Percentiles rank a stretch among this genome's conserved stretches.
These are phyloP conservation scores for Suillus sp. DNA, from an alignment of 768 basidiomycete species.

Conservation along the genomic window DNA sequence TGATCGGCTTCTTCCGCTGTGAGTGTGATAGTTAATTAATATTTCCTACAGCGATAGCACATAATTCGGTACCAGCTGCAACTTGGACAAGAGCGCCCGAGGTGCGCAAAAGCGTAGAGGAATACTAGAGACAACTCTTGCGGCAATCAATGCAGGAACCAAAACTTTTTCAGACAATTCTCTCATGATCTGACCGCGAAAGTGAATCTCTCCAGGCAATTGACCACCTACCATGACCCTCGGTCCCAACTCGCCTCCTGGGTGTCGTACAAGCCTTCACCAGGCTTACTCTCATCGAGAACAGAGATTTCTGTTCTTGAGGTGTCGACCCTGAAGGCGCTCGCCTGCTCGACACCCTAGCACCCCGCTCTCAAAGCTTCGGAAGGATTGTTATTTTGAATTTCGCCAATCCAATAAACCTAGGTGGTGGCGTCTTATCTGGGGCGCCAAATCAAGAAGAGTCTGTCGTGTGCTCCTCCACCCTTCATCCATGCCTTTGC, in stretches of 20 bases:
- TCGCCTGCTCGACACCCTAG: constrained; percentile 34
- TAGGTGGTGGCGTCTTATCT: constrained; percentile 72
- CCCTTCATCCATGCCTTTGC: constrained; percentile 62
- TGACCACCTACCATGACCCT: constrained; percentile 53
- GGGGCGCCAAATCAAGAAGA: constrained; percentile 82
- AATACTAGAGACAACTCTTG: constrained; percentile 54
- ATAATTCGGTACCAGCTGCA: neutral
- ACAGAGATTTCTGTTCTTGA: constrained; percentile 52
- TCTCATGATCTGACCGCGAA: constrained; percentile 37
- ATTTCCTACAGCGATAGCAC: neutral
- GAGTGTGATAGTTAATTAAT: too few species aligned
- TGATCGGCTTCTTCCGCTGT: neutral
- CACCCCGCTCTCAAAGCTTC: constrained; percentile 15
- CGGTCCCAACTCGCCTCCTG: constrained; percentile 51
- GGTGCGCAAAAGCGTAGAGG: constrained; percentile 12
- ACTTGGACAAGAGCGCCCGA: neutral
- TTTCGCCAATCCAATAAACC: constrained; percentile 73
- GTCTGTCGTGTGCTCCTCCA: constrained; percentile 74
- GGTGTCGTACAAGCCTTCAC: constrained; percentile 28
- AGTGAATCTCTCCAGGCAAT: constrained; percentile 35
- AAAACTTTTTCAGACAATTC: constrained; percentile 32
- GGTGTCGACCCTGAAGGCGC: constrained; percentile 65
- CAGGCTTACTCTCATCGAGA: constrained; percentile 1
- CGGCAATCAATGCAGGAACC: constrained; percentile 48
- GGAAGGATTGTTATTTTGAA: constrained; percentile 65